Conservation (phyloP, 83 land plant species). For the Diphasiastrum complanatum region DNA sequence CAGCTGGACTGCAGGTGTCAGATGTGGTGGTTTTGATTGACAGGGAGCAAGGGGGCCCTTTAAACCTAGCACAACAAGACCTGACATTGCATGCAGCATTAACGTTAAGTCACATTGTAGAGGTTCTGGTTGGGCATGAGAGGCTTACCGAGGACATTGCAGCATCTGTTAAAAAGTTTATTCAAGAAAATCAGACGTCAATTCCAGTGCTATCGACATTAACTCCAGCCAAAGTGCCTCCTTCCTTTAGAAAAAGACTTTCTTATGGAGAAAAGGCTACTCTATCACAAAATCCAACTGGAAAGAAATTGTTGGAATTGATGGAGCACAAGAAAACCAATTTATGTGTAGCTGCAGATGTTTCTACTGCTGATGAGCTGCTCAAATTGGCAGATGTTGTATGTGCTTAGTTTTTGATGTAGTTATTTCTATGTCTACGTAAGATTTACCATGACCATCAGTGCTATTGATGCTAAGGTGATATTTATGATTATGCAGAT, state of each 20-base stretch:
- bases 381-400: slow-evolving; percentile 72
- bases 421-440: not conserved
- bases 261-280: slow-evolving; percentile 63
- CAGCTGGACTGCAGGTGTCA: slow-evolving; percentile 53
- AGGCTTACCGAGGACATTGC: slow-evolving; percentile 60
- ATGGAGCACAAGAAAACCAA: slow-evolving; percentile 81
- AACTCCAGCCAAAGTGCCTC: not conserved
- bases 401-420: not conserved
- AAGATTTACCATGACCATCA: too few species aligned
- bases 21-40: slow-evolving; percentile 88
- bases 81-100: slow-evolving; percentile 57
- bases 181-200: slow-evolving; percentile 57
- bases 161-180: slow-evolving; percentile 45
- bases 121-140: slow-evolving; percentile 50
- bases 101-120: slow-evolving; percentile 57
- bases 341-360: slow-evolving; percentile 89
- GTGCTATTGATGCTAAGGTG: too few species aligned
- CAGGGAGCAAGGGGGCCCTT: slow-evolving; percentile 84
- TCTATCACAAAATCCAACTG: slow-evolving; percentile 60
- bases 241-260: slow-evolving; percentile 22
- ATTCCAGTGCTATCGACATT: slow-evolving; percentile 25
- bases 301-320: slow-evolving; percentile 68
- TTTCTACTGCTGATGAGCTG: slow-evolving; percentile 68
- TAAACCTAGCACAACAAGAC: slow-evolving; percentile 60
- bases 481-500: not conserved